Percentiles rank a stretch among this genome's conserved stretches.
These are phyloP conservation scores for Microstegium vimineum DNA, from an alignment of 176 grass and related monocot species.

Conservation along the genomic window DNA sequence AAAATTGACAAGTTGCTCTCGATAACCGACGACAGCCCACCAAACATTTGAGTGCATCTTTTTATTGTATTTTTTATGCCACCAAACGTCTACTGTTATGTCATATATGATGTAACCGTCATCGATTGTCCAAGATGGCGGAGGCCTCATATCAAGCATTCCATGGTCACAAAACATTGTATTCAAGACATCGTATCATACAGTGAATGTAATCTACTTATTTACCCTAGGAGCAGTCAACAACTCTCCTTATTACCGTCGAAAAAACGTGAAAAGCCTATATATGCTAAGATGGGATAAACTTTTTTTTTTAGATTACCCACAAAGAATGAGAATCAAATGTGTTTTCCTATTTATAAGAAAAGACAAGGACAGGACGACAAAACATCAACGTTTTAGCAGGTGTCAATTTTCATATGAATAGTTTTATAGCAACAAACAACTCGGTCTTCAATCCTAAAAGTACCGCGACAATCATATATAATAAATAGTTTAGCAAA, in stretches of 20 bases:
- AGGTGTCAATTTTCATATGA: background rate
- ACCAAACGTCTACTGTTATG: conserved; percentile 24
- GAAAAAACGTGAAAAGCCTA: too few relatives aligned
- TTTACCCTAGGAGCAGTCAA: background rate
- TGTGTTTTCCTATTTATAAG: background rate
- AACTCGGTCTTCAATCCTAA: background rate
- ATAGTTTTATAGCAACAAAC: background rate
- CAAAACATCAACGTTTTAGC: background rate
- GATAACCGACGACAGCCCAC: conserved; percentile 44
- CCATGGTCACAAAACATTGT: background rate
- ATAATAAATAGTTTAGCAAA: background rate
- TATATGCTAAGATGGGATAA: background rate
- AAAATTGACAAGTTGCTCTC: conserved; percentile 36
- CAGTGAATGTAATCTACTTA: too few relatives aligned
- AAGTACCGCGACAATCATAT: background rate
- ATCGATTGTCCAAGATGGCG: background rate
- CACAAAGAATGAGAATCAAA: background rate
- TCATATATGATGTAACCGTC: conserved; percentile 21
- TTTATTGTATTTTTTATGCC: conserved; percentile 29
- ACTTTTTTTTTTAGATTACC: background rate
- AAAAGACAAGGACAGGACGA: background rate
- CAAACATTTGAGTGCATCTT: conserved; percentile 38
- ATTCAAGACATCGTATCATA: background rate
- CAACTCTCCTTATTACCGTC: background rate
- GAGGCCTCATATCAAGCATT: background rate